Evolutionary conservation across 2,329 filamentous ascomycete genomes (phyloP), one percentile per base, ranked within the genome.

Genomic region (Cladosporium sp.): DNA sequence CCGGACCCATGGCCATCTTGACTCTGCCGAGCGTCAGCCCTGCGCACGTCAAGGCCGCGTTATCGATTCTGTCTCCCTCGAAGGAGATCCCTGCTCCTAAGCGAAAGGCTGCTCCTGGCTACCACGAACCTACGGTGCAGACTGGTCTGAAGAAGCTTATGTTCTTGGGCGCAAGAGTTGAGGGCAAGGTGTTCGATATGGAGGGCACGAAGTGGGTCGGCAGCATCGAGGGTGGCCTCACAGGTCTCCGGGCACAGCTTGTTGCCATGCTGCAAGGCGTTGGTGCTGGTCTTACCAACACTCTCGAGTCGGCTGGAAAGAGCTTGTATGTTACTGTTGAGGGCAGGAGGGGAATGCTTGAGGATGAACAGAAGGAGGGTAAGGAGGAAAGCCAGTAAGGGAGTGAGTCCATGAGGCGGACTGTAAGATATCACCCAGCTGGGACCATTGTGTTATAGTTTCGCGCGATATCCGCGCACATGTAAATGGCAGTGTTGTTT

Each of bases 321-420:
- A 92, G 83, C 70, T 71, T 99, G 65, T 97, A 93, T 81, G 81
- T 96, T 61, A 90, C 93, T 12, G 78, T 99, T 67, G 93, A 97
- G 79, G 85, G 89, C 49, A 81, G 93, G 71, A 85, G 86, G 74
- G 84, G 79, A 49, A 88, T 93, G 76, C 74, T 99, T 72, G 91
- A 97, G 69, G 89, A 92, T 65, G 87, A 90, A 64, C 77, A 78
- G 61, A 58, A 58, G 50, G 49, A 53, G 49, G 54, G 54, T n/a
- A 34, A 36, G 22, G 24, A 20, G 22, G 34, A 53, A 37, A 44
- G 52, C 32, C 28, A 55, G 52, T 44, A 47, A 15, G 15, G 15
- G 20, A 47, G 40, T 47, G 20, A 47, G 40, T 47, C 52, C 47
- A 15, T 32, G 25, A 20, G 15, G 17, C 37, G 37, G 52, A 47